Evolutionary conservation across 441 rosid species (phyloP), one percentile per base, ranked within the genome.

Genomic region (Aleurites moluccanus): DNA sequence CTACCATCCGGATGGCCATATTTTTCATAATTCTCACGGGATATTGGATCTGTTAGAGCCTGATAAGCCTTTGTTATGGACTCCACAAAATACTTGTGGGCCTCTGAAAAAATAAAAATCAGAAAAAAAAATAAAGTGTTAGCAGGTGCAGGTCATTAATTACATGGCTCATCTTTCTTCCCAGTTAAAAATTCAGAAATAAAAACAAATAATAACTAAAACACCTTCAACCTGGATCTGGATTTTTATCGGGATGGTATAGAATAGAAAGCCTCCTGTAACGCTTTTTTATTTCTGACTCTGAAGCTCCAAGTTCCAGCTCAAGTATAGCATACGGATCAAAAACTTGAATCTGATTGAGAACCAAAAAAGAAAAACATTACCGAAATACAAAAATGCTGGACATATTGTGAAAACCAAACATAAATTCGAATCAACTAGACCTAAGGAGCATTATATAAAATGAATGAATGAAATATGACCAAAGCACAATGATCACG

Each of bases 1-100:
- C 94, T 92, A 52, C 99, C 99, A 84, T 96, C 99, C 1, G 98
- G 99, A 85, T 96, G 99, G 52, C 99, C 99, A 72, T 96, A 96
- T 82, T 92, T 96, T 86, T 96, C 99, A 85, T 84, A 96, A 86
- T 94, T 96, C 88, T 96, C 98, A 50, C 94, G 97, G 61, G 98
- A 93, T 59, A 89, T 55, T 10, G 99, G 97, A 82, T 96, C 98
- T 35, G 98, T 96, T 67, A 96, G 84, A 65, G 99, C 98, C 78
- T 96, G 98, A 84, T 92, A 96, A 73, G 99, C 99, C 90, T 96
- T 94, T 67, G 97, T 87, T 83, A 96, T 91, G 78, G 60, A 93
- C 86, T 92, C 99, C 84, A 96, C 92, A 81, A 93, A 96, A 76
- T 84, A 92, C 2, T 79, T 89, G 81, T 91, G 80, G 56, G 98